A percentile compares a stretch with the other conserved stretches of the same genome.
Conservation (phyloP, 768 basidiomycete species). For the Leccinellum luteum region DNA sequence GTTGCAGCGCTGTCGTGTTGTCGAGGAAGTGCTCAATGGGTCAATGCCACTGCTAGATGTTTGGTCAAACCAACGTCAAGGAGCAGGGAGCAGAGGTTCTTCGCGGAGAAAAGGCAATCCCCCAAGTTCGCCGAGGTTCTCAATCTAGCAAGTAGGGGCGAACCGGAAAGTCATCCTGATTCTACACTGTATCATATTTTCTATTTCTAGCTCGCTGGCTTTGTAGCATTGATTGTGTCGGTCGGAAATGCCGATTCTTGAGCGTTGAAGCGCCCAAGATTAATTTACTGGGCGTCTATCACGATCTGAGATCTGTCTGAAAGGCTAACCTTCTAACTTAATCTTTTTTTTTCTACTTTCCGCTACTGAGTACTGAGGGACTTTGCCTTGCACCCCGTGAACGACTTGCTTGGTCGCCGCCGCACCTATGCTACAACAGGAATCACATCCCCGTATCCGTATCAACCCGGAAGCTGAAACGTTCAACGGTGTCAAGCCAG, state of each 20-base stretch:
- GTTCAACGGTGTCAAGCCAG: neutral
- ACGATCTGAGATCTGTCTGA: constrained; percentile 21
- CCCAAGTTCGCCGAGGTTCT: constrained; percentile 23
- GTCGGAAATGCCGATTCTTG: neutral
- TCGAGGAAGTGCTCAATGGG: neutral
- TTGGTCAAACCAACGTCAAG: constrained; percentile 42
- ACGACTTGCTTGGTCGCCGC: neutral
- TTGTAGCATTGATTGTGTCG: neutral
- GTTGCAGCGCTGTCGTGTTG: constrained; percentile 6
- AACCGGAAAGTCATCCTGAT: neutral
- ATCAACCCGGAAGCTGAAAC: neutral
- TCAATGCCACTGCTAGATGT: constrained; percentile 11
- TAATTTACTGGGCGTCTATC: neutral
- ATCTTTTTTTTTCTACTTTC: neutral
- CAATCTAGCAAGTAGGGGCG: constrained; percentile 17
- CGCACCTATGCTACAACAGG: no score
- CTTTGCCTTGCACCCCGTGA: neutral
- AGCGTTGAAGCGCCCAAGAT: neutral
- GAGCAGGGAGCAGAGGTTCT: constrained; percentile 54
- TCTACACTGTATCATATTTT: neutral
- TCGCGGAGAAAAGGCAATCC: constrained; percentile 43
- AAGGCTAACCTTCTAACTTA: constrained; percentile 23
- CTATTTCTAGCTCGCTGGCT: neutral
- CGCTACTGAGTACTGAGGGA: neutral
- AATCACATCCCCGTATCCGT: neutral